phyloP scores from a whole-genome alignment of 441 rosid genomes.

The Adansonia grandidieri region DNA sequence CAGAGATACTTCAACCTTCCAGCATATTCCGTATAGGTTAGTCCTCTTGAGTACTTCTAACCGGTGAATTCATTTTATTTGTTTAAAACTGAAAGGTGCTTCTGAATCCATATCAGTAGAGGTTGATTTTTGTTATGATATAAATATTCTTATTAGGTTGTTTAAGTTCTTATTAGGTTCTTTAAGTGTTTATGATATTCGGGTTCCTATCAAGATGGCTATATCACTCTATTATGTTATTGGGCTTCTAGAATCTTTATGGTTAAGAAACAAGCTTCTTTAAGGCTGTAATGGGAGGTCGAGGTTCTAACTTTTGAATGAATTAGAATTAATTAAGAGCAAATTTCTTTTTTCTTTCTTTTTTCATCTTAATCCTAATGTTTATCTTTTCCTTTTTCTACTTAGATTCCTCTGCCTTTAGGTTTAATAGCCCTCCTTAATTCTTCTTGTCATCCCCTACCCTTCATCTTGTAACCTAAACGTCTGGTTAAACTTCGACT shows the following conservation, averaged over 20 bases:
- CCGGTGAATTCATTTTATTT: neutral
- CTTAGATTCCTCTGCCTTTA: neutral
- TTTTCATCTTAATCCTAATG: neutral
- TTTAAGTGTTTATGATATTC: neutral
- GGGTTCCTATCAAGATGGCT: neutral
- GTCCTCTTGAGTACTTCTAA: neutral
- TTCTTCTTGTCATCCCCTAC: neutral
- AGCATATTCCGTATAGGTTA: conserved; percentile 96
- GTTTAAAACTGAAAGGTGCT: neutral
- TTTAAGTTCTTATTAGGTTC: neutral
- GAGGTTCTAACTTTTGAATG: conserved; percentile 17
- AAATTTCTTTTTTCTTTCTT: neutral
- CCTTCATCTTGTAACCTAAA: neutral
- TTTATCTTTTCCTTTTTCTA: neutral
- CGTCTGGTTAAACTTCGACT: neutral
- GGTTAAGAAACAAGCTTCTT: neutral
- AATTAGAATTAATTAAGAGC: too few species aligned
- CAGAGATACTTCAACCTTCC: conserved; percentile 85
- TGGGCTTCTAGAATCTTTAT: neutral
- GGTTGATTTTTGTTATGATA: neutral
- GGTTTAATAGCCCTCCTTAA: neutral
- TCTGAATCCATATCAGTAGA: neutral
- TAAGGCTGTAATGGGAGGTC: conserved; percentile 6
- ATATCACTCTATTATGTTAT: neutral
- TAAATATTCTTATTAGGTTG: neutral